These are phyloP conservation scores for Mortierella sp. DNA, from an alignment of 371 early-diverging fungal genomes.

Conservation along the genomic window DNA sequence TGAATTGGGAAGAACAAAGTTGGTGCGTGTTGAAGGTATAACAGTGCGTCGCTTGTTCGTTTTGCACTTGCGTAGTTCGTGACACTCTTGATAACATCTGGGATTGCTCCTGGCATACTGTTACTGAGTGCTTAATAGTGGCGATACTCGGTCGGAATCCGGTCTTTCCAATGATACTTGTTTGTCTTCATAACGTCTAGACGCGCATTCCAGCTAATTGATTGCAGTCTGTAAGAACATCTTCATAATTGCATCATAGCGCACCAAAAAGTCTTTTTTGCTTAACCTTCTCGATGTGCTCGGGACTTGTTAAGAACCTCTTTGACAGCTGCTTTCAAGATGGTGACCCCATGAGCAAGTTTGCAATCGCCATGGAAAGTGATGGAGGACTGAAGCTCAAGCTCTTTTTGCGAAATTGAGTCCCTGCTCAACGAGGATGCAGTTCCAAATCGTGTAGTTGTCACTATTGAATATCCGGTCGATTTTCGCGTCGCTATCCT, in stretches of 20 bases:
- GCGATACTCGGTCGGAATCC: neutral
- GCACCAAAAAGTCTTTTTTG: neutral
- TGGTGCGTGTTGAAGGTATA: too few species aligned
- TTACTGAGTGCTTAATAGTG: too few species aligned
- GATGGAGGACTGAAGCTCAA: slow-evolving; percentile 22
- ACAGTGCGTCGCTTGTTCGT: too few species aligned
- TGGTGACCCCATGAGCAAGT: slow-evolving; percentile 5
- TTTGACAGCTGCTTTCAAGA: slow-evolving; percentile 12
- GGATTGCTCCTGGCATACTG: too few species aligned
- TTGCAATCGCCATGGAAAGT: slow-evolving; percentile 23
- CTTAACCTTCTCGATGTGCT: slow-evolving; percentile 1
- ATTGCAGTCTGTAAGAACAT: neutral
- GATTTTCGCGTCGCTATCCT: slow-evolving; percentile 10
- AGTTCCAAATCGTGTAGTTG: slow-evolving; percentile 13
- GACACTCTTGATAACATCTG: too few species aligned
- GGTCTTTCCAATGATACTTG: slow-evolving; percentile 5
- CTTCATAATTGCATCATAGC: neutral
- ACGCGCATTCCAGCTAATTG: slow-evolving; percentile 17
- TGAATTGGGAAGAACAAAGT: too few species aligned
- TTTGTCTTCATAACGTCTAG: neutral
- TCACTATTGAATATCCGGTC: slow-evolving; percentile 24
- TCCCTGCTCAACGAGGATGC: slow-evolving; percentile 24
- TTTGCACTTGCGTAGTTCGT: too few species aligned
- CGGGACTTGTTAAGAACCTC: slow-evolving; percentile 11
- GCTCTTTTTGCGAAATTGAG: slow-evolving; percentile 24